phyloP scores from a whole-genome alignment of 1,139 yeast species.

The Spathaspora sp. region DNA sequence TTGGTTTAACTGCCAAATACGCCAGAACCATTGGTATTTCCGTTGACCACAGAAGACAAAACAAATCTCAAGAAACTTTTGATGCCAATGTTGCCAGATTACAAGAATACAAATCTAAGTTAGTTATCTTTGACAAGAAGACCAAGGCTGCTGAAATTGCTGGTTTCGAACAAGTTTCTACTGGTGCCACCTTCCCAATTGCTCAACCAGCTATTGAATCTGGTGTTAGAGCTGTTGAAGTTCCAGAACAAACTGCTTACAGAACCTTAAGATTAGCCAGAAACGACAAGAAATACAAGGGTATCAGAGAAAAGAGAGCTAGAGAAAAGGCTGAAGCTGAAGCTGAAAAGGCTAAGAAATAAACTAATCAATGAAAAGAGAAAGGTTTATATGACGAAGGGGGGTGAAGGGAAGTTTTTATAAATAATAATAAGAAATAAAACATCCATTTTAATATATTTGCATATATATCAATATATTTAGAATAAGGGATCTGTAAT shows the following conservation, averaged over 20 bases:
- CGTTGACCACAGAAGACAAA: slow-evolving; percentile 99
- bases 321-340: slow-evolving; percentile 97
- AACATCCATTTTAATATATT: slow-evolving; percentile 8
- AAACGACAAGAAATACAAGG: slow-evolving; percentile 89
- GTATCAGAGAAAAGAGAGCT: slow-evolving; percentile 97
- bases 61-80: slow-evolving; percentile 95
- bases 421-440: slow-evolving; percentile 4
- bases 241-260: slow-evolving; percentile 86
- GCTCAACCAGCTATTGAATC: slow-evolving; percentile 71
- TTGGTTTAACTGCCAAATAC: slow-evolving; percentile 90
- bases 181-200: slow-evolving; percentile 90
- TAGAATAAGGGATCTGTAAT: slow-evolving; percentile 6
- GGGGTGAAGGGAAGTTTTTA: slow-evolving; percentile 5
- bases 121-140: slow-evolving; percentile 94
- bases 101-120: slow-evolving; percentile 92
- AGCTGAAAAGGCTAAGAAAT: slow-evolving; percentile 95
- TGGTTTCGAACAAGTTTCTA: slow-evolving; percentile 71
- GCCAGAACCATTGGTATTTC: slow-evolving; percentile 99
- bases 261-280: slow-evolving; percentile 94
- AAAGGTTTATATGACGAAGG: slow-evolving; percentile 1
- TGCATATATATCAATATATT: slow-evolving; percentile 7
- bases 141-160: slow-evolving; percentile 67
- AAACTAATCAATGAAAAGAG: slow-evolving; percentile 26
- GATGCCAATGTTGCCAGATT: slow-evolving; percentile 95
- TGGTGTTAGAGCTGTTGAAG: slow-evolving; percentile 88